These are phyloP conservation scores for Aspergillus sclerotioniger DNA, from an alignment of 495 filamentous ascomycete genomes.

Conservation along the genomic window DNA sequence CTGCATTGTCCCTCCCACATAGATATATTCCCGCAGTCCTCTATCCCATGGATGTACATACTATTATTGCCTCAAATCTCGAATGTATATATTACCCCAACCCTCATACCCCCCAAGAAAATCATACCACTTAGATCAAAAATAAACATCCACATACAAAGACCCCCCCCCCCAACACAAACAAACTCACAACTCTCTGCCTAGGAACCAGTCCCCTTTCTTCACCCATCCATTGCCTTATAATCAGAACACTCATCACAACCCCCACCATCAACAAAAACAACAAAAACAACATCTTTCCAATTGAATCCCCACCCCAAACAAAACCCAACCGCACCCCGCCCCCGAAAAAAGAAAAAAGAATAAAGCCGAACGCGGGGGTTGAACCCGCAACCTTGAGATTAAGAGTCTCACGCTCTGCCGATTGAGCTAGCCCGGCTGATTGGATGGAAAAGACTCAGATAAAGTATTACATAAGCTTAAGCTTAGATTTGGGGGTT, in stretches of 20 bases:
- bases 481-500: neutral
- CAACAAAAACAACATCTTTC: neutral
- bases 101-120: no score
- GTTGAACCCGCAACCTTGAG: constrained; percentile 7
- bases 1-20: no score
- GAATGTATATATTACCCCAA: neutral
- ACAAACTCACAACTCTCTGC: no score
- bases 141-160: neutral
- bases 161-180: no score
- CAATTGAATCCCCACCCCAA: neutral
- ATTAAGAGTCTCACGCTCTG: constrained; percentile 9
- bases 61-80: neutral
- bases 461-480: neutral
- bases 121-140: no score
- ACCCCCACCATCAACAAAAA: no score
- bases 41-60: neutral
- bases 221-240: no score
- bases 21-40: no score
- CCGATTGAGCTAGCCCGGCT: constrained; percentile 10
- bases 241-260: no score
- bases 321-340: no score
- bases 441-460: neutral
- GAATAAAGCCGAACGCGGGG: neutral
- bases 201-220: no score
- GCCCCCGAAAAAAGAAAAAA: constrained; percentile 6